phyloP scores from a whole-genome alignment of 345 rosid genomes.

The thale cress (Arabidopsis thaliana) region TAIR10.1 NC_003070.9:2423501-2424000 shows the following conservation, averaged over 20 bases:
- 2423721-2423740: neutral
- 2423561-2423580: constrained; percentile 4
- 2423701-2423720: neutral
- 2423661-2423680: neutral
- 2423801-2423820: no score
- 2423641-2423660: neutral
- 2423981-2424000: neutral
- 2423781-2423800: no score
- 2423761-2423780: neutral
- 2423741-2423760: no score
- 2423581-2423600: constrained; percentile 20
- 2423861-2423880: no score
- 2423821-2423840: no score
- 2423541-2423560: constrained; percentile 21
- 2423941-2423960: neutral
- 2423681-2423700: neutral
- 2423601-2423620: constrained; percentile 6
- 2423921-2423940: no score
- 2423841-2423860: no score
- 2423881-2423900: no score
- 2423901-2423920: no score
- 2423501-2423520: neutral
- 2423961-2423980: neutral
- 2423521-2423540: constrained; percentile 17
- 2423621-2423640: neutral